Evolutionary conservation across 352 stramenopile species (phyloP).

Genomic region (Globisporangium sylvaticum): DNA sequence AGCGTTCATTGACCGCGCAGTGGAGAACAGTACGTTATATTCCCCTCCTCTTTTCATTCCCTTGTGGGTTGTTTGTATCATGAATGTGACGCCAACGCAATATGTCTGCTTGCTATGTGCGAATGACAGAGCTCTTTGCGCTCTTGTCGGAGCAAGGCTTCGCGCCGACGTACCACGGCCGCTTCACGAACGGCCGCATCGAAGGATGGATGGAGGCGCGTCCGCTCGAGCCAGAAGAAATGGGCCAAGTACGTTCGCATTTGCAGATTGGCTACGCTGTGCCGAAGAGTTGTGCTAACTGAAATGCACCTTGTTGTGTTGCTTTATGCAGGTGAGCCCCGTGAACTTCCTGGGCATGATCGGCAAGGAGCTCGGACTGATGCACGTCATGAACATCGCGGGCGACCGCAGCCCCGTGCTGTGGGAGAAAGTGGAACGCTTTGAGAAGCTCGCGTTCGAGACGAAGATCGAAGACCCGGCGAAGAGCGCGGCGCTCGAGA

Average conservation of each 20-base stretch:
- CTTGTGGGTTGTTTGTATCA: not conserved
- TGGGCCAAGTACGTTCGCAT: constrained; percentile 47
- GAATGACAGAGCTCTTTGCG: constrained; percentile 70
- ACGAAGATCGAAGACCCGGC: constrained; percentile 52
- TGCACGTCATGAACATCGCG: constrained; percentile 87
- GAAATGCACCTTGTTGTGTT: not conserved
- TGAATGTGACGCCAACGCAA: constrained; percentile 9
- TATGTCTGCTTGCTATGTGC: constrained; percentile 1
- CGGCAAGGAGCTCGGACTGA: constrained; percentile 76
- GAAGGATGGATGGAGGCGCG: constrained; percentile 87
- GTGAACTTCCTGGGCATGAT: constrained; percentile 86
- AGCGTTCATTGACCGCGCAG: constrained; percentile 89
- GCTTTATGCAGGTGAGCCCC: constrained; percentile 31
- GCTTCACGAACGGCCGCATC: constrained; percentile 90
- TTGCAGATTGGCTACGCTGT: not conserved
- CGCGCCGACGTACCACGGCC: constrained; percentile 86
- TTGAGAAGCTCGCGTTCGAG: constrained; percentile 69
- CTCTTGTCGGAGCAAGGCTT: constrained; percentile 80
- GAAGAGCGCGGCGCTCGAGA: constrained; percentile 52
- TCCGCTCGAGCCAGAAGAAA: constrained; percentile 84
- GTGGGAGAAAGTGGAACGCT: constrained; percentile 80
- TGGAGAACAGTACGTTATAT: constrained; percentile 86
- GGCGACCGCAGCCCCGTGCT: constrained; percentile 56
- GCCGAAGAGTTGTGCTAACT: not conserved
- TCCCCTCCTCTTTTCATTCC: not conserved